phyloP scores from a whole-genome alignment of 2,329 filamentous ascomycete genomes.

The Pseudodiploospora longispora region DNA sequence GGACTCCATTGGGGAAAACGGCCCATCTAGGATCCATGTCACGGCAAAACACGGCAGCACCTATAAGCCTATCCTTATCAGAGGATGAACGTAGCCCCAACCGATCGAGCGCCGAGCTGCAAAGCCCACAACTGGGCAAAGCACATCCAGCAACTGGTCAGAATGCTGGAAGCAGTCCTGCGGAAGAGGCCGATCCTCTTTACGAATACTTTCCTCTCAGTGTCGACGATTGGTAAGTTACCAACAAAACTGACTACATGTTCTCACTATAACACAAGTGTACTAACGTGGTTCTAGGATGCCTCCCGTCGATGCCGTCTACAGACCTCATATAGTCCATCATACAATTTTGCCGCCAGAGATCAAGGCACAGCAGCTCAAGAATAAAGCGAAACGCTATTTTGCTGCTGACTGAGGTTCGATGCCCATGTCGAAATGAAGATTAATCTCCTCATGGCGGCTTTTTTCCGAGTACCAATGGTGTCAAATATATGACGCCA shows the following conservation, averaged over 20 bases:
- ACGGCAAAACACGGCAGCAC: slow-evolving; percentile 24
- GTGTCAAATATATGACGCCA: slow-evolving; percentile 6
- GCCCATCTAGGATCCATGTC: slow-evolving; percentile 14
- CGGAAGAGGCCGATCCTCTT: slow-evolving; percentile 72
- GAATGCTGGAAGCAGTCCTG: slow-evolving; percentile 47
- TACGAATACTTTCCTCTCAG: slow-evolving; percentile 95
- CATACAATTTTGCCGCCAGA: slow-evolving; percentile 68
- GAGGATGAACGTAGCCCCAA: slow-evolving; percentile 54
- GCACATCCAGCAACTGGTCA: slow-evolving; percentile 24
- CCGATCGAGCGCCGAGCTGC: slow-evolving; percentile 39
- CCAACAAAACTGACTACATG: neutral
- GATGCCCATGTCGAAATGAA: slow-evolving; percentile 1
- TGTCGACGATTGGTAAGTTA: slow-evolving; percentile 69
- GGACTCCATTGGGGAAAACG: slow-evolving; percentile 16
- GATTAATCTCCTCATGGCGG: neutral
- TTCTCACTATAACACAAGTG: neutral
- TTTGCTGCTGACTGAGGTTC: slow-evolving; percentile 53
- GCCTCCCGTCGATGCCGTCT: slow-evolving; percentile 82
- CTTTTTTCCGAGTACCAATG: neutral
- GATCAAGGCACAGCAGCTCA: slow-evolving; percentile 59
- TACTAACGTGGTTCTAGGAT: slow-evolving; percentile 41
- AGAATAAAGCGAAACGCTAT: slow-evolving; percentile 62
- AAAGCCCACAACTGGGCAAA: slow-evolving; percentile 43
- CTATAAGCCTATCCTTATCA: slow-evolving; percentile 48
- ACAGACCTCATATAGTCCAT: slow-evolving; percentile 87